Evolutionary conservation across 2,329 filamentous ascomycete genomes (phyloP), one percentile per base, ranked within the genome.

Genomic region (Penicillium sp.): DNA sequence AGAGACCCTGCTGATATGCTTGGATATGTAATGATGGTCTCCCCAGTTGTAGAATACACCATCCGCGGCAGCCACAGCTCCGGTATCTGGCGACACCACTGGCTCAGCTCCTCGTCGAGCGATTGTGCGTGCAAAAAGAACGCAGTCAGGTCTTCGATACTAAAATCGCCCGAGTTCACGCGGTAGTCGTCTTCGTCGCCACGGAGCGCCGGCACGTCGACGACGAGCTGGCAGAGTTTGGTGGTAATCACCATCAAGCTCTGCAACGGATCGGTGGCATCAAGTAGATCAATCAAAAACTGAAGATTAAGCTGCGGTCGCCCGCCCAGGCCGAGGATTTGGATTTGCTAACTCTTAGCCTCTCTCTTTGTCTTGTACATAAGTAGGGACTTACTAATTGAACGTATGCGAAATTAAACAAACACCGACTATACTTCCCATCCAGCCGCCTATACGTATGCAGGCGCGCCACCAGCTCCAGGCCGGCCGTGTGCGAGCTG

Each of bases 401-500:
- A 16, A 66, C 61, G 64, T 68, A 73, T 20, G 70, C 71, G 61
- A 69, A 73, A 33, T 64, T 67, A 46, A 74, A 73, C 59, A 74
- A 59, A 60, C 68, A 70, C 14, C 71, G 64, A 26, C 71, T 71
- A 43, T 64, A 65, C 23, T 64, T 62, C 55, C 68, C 55, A 20
- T 62, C 62, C 5, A 73, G 47, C 47, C 71, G 67, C 16, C 61
- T 58, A 46, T 66, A 61, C 2, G 70, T 71, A 53, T 71, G 63
- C 23, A 72, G 52, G 52, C 67, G 69, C 63, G 68, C 68, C 35
- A 74, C 56, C 5, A 71, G 61, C 45, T 71, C 70, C 52, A 74
- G 67, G 1, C 71, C 71, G 7, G 65, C 66, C 3, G 67, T 68
- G 60, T 74, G 71, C 7, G 71, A 72, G 56, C 71, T 72, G 2